Evolutionary conservation across 176 grass and related monocot species (phyloP).

Genomic region (Avena sativa): DNA sequence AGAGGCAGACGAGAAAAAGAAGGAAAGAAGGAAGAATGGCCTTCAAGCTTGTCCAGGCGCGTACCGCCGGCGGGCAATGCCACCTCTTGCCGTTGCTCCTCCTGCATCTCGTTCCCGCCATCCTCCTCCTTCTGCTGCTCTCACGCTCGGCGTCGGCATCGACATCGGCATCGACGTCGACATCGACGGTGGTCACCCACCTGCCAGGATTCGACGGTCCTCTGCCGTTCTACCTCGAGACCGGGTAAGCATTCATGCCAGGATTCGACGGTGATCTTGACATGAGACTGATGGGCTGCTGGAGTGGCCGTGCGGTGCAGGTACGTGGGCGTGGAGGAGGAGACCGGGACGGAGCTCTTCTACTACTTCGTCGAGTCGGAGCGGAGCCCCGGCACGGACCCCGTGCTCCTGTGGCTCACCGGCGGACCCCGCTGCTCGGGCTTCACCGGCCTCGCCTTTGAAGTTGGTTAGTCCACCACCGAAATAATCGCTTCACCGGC

Average conservation of each 20-base stretch:
- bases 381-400: constrained; percentile 48
- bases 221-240: constrained; percentile 36
- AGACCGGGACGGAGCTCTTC: constrained; percentile 59
- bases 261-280: not conserved
- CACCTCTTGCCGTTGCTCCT: not conserved
- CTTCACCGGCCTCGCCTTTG: not conserved
- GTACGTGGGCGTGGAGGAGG: constrained; percentile 58
- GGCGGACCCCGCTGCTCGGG: constrained; percentile 36
- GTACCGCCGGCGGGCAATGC: not conserved
- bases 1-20: not conserved
- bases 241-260: constrained; percentile 2
- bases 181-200: constrained; percentile 30
- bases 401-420: constrained; percentile 51
- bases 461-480: not conserved
- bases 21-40: not conserved
- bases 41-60: not conserved
- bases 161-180: too few relatives aligned
- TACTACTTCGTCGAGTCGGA: constrained; percentile 73
- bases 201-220: constrained; percentile 35
- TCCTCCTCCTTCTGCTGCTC: not conserved
- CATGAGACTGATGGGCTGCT: not conserved
- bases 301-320: constrained; percentile 15
- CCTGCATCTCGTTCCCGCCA: not conserved
- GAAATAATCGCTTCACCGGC: not conserved
- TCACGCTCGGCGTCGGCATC: not conserved